Evolutionary conservation across 2,329 filamentous ascomycete genomes (phyloP).

Genomic region (Cladosporium austrohemisphaericum): DNA sequence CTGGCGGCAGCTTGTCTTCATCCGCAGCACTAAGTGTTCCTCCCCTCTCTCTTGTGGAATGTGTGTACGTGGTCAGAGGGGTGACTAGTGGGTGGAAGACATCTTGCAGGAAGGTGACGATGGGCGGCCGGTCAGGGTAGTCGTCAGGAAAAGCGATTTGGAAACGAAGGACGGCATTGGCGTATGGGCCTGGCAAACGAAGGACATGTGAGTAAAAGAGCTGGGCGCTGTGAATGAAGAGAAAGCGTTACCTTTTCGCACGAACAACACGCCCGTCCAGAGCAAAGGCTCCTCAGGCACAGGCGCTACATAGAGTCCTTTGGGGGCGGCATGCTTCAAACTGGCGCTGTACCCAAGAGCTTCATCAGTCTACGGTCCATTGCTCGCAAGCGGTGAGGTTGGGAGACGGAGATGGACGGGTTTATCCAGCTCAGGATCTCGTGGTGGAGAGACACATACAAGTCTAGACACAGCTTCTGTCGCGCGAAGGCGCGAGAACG

Average conservation of each 20-base stretch:
- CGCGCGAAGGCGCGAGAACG: constrained; percentile 51
- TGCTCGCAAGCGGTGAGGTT: neutral
- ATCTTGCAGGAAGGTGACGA: constrained; percentile 85
- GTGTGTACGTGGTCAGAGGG: constrained; percentile 90
- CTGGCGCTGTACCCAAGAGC: constrained; percentile 18
- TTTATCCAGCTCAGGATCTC: neutral
- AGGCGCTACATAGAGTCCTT: constrained; percentile 81
- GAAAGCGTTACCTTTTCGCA: constrained; percentile 67
- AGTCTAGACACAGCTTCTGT: constrained; percentile 77
- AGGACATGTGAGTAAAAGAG: neutral
- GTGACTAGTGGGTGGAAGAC: constrained; percentile 93
- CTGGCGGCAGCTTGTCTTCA: constrained; percentile 77
- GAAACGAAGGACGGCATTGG: constrained; percentile 81
- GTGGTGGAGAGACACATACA: constrained; percentile 53
- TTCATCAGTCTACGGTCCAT: neutral
- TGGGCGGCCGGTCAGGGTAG: constrained; percentile 75
- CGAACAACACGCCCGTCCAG: constrained; percentile 90
- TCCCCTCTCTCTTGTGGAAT: constrained; percentile 72
- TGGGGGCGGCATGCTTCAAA: constrained; percentile 63
- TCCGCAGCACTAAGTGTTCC: constrained; percentile 81
- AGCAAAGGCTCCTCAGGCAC: constrained; percentile 74
- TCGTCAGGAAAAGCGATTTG: constrained; percentile 79
- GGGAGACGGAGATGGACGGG: constrained; percentile 2
- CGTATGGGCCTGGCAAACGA: constrained; percentile 70
- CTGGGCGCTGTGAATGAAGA: constrained; percentile 5